Percentiles rank a stretch among this genome's conserved stretches.
These are phyloP conservation scores for Selaginella moellendorffii DNA, from an alignment of 75 land plant genomes.

Conservation along the genomic window DNA sequence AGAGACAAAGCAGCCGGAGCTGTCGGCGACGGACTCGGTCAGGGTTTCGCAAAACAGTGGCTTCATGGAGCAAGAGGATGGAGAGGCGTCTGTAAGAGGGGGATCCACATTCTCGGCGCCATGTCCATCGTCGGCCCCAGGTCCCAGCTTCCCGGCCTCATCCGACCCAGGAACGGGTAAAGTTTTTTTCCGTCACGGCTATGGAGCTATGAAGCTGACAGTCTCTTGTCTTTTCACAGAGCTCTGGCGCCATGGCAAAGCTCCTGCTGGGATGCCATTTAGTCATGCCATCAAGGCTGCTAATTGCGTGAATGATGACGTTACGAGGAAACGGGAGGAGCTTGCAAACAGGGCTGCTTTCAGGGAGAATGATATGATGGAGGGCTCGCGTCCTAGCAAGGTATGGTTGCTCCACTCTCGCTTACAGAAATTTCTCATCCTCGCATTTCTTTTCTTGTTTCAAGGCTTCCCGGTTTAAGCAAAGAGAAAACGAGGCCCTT, in stretches of 20 bases:
- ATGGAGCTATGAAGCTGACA: too few relatives aligned
- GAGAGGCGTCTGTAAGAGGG: conserved; percentile 7
- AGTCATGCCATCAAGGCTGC: neutral
- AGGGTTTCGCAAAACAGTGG: conserved; percentile 12
- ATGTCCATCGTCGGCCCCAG: conserved; percentile 2
- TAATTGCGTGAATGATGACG: too few relatives aligned
- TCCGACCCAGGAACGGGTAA: conserved; percentile 23
- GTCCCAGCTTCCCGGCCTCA: conserved; percentile 15
- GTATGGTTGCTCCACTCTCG: neutral
- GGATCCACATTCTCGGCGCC: conserved; percentile 20
- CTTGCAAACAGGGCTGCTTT: too few relatives aligned
- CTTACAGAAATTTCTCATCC: neutral
- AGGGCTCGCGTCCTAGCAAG: neutral
- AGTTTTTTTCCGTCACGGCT: too few relatives aligned
- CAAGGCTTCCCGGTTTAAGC: conserved; percentile 37
- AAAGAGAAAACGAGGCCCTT: conserved; percentile 25
- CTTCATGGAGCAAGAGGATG: conserved; percentile 13
- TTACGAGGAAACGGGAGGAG: too few relatives aligned
- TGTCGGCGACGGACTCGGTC: conserved; percentile 1
- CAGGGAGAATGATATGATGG: too few relatives aligned
- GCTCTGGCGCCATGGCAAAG: neutral
- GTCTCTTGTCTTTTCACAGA: neutral
- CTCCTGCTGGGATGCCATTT: neutral
- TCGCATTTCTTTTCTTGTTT: conserved; percentile 17
- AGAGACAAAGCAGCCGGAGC: conserved; percentile 2